phyloP scores from a whole-genome alignment of 2,329 filamentous ascomycete species.

The Colletotrichum kahawae region DNA sequence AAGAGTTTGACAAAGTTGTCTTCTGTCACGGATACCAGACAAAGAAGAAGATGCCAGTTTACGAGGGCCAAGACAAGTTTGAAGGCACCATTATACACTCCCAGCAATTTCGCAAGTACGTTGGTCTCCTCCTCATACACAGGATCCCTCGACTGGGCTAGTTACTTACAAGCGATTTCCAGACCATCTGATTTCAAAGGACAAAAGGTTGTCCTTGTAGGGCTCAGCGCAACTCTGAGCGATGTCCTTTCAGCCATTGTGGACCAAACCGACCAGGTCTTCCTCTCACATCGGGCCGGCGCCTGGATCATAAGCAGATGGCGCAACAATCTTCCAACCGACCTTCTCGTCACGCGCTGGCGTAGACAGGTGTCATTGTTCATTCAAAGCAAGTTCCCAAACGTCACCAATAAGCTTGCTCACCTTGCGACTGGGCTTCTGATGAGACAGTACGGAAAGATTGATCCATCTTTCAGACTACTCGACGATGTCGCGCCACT shows the following conservation, averaged over 20 bases:
- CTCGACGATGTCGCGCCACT: constrained; percentile 25
- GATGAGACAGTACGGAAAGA: constrained; percentile 16
- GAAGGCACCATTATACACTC: constrained; percentile 44
- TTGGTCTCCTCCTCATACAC: not conserved
- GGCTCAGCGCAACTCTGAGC: constrained; percentile 43
- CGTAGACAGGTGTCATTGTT: constrained; percentile 33
- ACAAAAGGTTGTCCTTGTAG: constrained; percentile 48
- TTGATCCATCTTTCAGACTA: constrained; percentile 36
- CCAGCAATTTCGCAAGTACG: constrained; percentile 36
- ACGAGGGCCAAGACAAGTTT: constrained; percentile 41
- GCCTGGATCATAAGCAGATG: constrained; percentile 36
- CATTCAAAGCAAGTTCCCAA: constrained; percentile 26
- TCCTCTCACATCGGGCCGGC: constrained; percentile 45
- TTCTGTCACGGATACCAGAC: constrained; percentile 39
- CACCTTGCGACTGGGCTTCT: not conserved
- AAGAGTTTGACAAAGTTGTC: constrained; percentile 43
- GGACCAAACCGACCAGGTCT: constrained; percentile 40
- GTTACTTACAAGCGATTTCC: fast-evolving
- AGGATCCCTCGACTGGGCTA: fast-evolving
- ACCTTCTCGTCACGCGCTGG: constrained; percentile 37
- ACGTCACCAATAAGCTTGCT: constrained; percentile 11
- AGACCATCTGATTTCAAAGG: constrained; percentile 39
- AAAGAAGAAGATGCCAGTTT: constrained; percentile 36
- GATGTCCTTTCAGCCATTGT: constrained; percentile 40
- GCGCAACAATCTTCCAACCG: constrained; percentile 37